Base-by-base conservation (phyloP, 2,329 filamentous ascomycete genomes). In the Cercospora nicotianae region DNA sequence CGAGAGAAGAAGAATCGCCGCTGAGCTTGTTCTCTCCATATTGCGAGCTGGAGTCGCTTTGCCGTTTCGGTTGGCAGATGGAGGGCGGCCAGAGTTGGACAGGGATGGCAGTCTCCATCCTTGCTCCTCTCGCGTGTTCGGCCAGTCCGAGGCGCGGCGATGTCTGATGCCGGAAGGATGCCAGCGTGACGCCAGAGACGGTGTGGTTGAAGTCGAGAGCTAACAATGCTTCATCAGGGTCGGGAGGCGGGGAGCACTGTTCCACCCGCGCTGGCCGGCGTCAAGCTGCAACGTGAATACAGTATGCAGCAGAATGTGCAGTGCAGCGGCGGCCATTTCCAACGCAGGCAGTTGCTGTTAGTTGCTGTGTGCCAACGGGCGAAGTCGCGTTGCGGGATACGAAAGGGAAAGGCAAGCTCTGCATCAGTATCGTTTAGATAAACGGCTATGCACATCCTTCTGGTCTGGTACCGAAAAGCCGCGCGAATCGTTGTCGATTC, bases 81-180 rank as follows among this genome's bases (percentile, higher is more conserved):
- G 20, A 51, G 20, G 45, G 10, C 20, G 5, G 45, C 45, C 45
- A 12, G 12, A 13, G 5, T 12, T n/a, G 45, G 10, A 23, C 45
- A 51, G 9, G 45, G 45, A 20, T 48, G 4, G 8, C 10, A 5
- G 45, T 6, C 20, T 70, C 51, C 64, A 36, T 48, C 51, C 51
- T 63, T 51, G 20, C 20, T 51, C 45, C 1, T 51, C 45, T 51
- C 66, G 69, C 69, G 68, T 67, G 68, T 33, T 67, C 53, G 30
- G 48, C 63, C 60, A 60, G 64, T 65, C 60, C 59, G 66, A 16
- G 6, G 36, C 36, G 36, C 36, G 13, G 36, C 36, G 5, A 39
- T 39, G 60, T 60, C 28, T 39, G 58, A 28, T 66, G 45, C 45
- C 57, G 30, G 53, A 13, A 39, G 58, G 61, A 69, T 62, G 42